Percentiles rank a stretch among this genome's conserved stretches.
phyloP scores from a whole-genome alignment of 2,329 filamentous ascomycete species.

The Fusarium torulosum region DNA sequence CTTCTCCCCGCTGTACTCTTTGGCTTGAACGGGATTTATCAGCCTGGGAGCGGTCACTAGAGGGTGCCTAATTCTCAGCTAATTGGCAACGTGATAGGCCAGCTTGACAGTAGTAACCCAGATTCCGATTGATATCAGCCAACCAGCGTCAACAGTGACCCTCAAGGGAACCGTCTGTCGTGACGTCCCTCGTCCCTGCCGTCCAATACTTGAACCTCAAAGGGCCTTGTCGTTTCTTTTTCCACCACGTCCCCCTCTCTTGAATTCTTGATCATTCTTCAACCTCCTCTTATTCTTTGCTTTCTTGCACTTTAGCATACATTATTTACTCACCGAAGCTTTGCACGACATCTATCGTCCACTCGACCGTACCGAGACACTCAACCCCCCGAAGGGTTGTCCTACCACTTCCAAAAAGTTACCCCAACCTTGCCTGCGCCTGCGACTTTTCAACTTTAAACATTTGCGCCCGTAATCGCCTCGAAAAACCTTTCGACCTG shows the following conservation, averaged over 20 bases:
- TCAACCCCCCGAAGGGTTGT: slow-evolving; percentile 14
- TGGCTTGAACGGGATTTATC: slow-evolving; percentile 27
- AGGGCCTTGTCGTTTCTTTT: slow-evolving; percentile 42
- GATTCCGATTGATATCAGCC: slow-evolving; percentile 27
- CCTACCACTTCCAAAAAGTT: slow-evolving; percentile 26
- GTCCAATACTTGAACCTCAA: slow-evolving; percentile 34
- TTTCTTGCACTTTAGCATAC: slow-evolving; percentile 13
- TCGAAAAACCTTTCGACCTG: slow-evolving; percentile 12
- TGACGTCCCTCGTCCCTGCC: slow-evolving; percentile 39
- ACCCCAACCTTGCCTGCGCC: slow-evolving; percentile 23
- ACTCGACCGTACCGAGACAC: slow-evolving; percentile 26
- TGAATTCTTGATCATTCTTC: slow-evolving; percentile 27
- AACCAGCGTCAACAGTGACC: slow-evolving; percentile 23
- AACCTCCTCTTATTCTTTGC: slow-evolving; percentile 15
- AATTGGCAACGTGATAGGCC: slow-evolving; percentile 11
- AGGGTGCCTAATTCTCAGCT: slow-evolving; percentile 32
- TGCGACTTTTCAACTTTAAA: slow-evolving; percentile 15
- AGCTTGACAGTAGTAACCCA: slow-evolving; percentile 5
- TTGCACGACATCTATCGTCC: slow-evolving; percentile 3
- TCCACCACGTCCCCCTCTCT: slow-evolving; percentile 31
- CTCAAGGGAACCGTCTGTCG: slow-evolving; percentile 23
- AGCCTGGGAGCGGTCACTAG: slow-evolving; percentile 21
- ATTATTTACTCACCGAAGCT: slow-evolving; percentile 3
- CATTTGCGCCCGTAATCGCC: slow-evolving; percentile 33
- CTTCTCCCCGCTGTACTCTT: slow-evolving; percentile 24